Conservation (phyloP, 192 early-diverging fungal species). For the Obelidium mucronatum region DNA sequence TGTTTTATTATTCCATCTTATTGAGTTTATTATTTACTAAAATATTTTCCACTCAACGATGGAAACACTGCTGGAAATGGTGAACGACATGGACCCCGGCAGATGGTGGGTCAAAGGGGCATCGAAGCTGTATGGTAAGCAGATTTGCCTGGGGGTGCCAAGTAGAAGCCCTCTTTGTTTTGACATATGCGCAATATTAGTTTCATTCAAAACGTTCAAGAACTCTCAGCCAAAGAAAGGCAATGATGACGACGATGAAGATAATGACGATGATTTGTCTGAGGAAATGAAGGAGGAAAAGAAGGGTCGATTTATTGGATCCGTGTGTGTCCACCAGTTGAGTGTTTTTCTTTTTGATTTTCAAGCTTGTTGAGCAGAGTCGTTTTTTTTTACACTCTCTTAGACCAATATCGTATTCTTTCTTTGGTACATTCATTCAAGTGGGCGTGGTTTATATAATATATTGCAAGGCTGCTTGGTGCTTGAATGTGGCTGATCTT, state of each 20-base stretch:
- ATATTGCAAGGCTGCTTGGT: not conserved
- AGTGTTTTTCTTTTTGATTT: not conserved
- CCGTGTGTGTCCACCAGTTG: constrained; percentile 19
- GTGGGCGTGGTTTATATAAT: constrained; percentile 11
- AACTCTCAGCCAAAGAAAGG: not conserved
- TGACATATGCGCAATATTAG: not conserved
- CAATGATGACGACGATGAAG: not conserved
- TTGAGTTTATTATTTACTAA: no score
- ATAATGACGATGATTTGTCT: not conserved
- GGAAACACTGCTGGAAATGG: not conserved
- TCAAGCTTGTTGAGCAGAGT: not conserved
- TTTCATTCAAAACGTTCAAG: not conserved
- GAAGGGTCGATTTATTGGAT: not conserved
- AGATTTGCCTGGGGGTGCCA: not conserved
- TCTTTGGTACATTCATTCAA: constrained; percentile 4
- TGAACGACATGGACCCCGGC: not conserved
- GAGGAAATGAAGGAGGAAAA: not conserved
- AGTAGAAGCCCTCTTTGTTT: not conserved
- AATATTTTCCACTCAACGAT: no score
- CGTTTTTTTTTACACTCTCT: not conserved
- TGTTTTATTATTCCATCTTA: no score
- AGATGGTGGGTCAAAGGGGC: constrained; percentile 24
- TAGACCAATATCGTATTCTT: constrained; percentile 29
- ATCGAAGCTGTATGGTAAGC: constrained; percentile 1
- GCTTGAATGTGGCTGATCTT: not conserved